phyloP scores from a whole-genome alignment of 345 rosid genomes.

The Citrus trifoliata region DNA sequence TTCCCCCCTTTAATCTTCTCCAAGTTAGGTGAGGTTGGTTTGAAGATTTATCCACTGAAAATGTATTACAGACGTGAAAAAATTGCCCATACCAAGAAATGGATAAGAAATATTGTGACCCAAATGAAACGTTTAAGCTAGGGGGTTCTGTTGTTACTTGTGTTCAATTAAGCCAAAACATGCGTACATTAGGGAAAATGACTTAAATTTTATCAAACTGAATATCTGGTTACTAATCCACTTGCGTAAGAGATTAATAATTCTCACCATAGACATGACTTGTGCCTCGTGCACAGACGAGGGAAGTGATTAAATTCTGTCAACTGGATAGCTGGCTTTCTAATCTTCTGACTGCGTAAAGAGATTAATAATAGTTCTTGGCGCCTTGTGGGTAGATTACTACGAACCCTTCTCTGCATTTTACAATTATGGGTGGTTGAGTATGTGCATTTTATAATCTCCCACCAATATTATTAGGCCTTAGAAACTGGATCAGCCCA shows the following conservation, averaged over 20 bases:
- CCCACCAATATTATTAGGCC: not conserved
- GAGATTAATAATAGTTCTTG: no score
- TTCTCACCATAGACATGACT: not conserved
- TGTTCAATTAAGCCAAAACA: not conserved
- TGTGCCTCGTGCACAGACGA: not conserved
- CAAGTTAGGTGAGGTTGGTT: conserved; percentile 38
- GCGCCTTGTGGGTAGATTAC: no score
- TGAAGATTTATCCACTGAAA: conserved; percentile 5
- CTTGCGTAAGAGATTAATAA: not conserved
- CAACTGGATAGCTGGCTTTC: no score
- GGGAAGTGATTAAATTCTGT: no score
- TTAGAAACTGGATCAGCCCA: not conserved
- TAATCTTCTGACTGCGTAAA: no score
- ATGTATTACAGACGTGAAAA: not conserved
- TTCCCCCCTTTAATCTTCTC: not conserved
- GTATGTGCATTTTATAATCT: not conserved
- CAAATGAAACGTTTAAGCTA: not conserved
- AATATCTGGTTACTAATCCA: not conserved
- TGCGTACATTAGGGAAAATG: not conserved
- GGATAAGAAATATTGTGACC: not conserved
- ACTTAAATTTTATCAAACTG: not conserved
- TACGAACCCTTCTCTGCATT: no score
- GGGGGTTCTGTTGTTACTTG: not conserved
- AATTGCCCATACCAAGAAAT: not conserved
- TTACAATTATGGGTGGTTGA: not conserved